Conservation (phyloP, 1,284 basidiomycete genomes). For the Sanghuangporus weigelae region DNA sequence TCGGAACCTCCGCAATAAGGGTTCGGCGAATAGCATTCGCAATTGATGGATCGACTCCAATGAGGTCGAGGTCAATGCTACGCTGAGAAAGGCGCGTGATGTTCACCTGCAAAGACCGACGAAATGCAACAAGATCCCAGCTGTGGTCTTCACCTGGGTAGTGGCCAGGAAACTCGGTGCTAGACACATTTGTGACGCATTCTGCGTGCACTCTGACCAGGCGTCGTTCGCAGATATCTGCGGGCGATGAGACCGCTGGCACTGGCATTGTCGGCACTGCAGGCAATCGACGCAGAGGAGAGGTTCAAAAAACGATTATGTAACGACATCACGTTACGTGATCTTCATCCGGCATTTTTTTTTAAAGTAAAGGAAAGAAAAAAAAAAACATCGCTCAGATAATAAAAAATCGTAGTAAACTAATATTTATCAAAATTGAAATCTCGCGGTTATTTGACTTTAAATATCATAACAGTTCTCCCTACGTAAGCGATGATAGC, state of each 20-base stretch:
- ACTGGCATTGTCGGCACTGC: background rate
- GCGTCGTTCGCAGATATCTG: slow-evolving; percentile 28
- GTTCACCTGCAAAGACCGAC: slow-evolving; percentile 59
- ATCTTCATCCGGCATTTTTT: too few species aligned
- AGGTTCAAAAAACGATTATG: too few species aligned
- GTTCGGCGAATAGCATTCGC: slow-evolving; percentile 93
- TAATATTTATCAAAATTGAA: too few species aligned
- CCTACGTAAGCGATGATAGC: background rate
- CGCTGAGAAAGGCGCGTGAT: slow-evolving; percentile 76
- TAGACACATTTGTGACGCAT: slow-evolving; percentile 76
- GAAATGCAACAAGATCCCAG: slow-evolving; percentile 77
- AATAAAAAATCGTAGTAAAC: too few species aligned
- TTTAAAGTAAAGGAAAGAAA: too few species aligned
- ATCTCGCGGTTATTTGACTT: background rate
- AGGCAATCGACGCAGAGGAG: too few species aligned
- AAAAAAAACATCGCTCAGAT: too few species aligned
- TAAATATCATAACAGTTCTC: background rate
- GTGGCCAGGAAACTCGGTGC: slow-evolving; percentile 84
- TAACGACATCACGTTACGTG: too few species aligned
- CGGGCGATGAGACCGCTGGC: background rate
- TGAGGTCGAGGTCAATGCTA: slow-evolving; percentile 90
- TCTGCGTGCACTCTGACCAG: slow-evolving; percentile 66
- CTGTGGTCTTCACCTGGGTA: slow-evolving; percentile 79
- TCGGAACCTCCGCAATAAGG: slow-evolving; percentile 93
- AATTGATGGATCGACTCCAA: slow-evolving; percentile 94